Evolutionary conservation across 2,329 filamentous ascomycete species (phyloP), one percentile per base, ranked within the genome.

Genomic region (Cyanodermella asteris): DNA sequence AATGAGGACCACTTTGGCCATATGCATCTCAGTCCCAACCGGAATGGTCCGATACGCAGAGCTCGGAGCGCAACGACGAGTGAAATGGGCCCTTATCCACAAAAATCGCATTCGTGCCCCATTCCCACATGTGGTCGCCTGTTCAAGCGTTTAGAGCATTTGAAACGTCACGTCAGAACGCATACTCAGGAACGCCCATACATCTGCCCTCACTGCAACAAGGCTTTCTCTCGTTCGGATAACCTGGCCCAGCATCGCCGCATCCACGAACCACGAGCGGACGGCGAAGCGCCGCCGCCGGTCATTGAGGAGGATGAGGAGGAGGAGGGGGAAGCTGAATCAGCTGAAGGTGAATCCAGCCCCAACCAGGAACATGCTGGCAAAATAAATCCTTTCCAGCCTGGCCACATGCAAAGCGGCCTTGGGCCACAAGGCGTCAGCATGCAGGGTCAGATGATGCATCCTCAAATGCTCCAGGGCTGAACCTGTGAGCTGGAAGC

Each of bases 101-200:
- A 91, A 46, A 97, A 97, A 53, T 91, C 82, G 20, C 87, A 97
- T 53, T 94, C 84, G 2, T 97, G 87, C 57, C 87, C 87, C n/a
- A 97, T 97, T 42, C 87, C 87, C 15, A 90, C 84, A 28, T 97
- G 87, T 48, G 87, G 87, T 27, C 74, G 87, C 43, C 66, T 93
- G 33, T 97, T 97, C 66, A 97, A 97, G 71, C 73, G 87, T 52
- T 68, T 97, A 59, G 87, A 97, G 59, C 87, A 97, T 57, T 70
- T 97, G 45, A 97, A 97, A 66, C 72, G 84, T 64, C 87, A 97
- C 58, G 87, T 97, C 51, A 77, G 87, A 56, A 97, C 87, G 44
- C 87, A 97, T 62, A 97, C 87, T 28, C 87, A 97, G 62, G 87
- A 97, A 61, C 78, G 84, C 56, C 87, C 87, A 40, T 97, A 97